These are phyloP conservation scores for Penicillium flavigenum DNA, from an alignment of 495 filamentous ascomycete genomes.

Conservation along the genomic window DNA sequence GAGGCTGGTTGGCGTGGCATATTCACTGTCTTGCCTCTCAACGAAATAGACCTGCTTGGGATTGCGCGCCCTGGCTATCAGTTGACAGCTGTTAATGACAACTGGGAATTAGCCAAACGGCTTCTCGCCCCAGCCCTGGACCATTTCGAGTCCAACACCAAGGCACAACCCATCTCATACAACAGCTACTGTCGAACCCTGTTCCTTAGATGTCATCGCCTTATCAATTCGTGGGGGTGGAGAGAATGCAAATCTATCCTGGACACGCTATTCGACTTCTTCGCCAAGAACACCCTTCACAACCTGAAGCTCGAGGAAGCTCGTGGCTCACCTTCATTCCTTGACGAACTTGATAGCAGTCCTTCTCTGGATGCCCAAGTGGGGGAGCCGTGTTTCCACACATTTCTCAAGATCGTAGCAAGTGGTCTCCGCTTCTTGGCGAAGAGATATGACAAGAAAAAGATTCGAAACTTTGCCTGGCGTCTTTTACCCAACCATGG, in stretches of 20 bases:
- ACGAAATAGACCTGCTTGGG: constrained; percentile 72
- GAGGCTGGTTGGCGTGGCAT: constrained; percentile 73
- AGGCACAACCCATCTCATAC: constrained; percentile 59
- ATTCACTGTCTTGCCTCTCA: constrained; percentile 72
- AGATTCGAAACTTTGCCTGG: constrained; percentile 72
- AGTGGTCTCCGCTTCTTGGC: constrained; percentile 63
- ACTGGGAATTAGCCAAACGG: constrained; percentile 69
- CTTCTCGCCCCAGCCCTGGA: constrained; percentile 64
- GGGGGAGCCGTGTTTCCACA: constrained; percentile 85
- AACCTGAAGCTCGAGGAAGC: constrained; percentile 77
- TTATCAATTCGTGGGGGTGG: constrained; percentile 87
- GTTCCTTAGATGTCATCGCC: constrained; percentile 72
- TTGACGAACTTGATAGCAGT: constrained; percentile 65
- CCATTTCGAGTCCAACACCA: constrained; percentile 57
- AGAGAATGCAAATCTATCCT: constrained; percentile 73
- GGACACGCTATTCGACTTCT: constrained; percentile 85
- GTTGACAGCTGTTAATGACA: constrained; percentile 55
- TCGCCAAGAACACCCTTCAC: constrained; percentile 69
- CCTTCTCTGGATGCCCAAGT: constrained; percentile 60
- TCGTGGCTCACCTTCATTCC: constrained; percentile 72
- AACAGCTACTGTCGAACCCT: constrained; percentile 78
- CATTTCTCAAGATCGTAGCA: constrained; percentile 84
- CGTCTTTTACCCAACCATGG: constrained; percentile 87
- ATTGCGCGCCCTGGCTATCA: constrained; percentile 57
- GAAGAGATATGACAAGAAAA: constrained; percentile 61